Evolutionary conservation across 768 basidiomycete species (phyloP), one percentile per base, ranked within the genome.

Genomic region (Boletus subcaerulescens): DNA sequence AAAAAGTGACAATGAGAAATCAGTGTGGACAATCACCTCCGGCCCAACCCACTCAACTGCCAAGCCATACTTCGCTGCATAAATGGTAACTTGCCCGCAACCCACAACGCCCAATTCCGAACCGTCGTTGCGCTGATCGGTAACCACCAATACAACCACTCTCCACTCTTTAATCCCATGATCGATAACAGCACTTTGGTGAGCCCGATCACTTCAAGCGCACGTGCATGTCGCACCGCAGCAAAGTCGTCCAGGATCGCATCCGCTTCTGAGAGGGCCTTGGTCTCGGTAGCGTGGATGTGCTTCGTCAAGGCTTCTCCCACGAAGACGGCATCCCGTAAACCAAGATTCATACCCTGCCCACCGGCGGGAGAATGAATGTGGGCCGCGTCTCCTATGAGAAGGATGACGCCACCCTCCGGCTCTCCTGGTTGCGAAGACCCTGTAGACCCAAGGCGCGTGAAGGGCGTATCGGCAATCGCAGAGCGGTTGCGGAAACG

Each of bases 311-410:
- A 61, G 0, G 65, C 72, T 15, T 76, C 72, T 5, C 75, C 80
- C 12, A 83, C 68, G 45, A 72, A 69, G 17, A 81, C 58, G 1
- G 77, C 80, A 52, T 83, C 82, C 11, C 82, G 75, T 18, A 84
- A 62, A 11, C 81, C 81, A 24, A 83, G 74, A 55, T 82, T 82
- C 81, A 84, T 80, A 8, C 82, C 82, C 57, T 83, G 82, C 1
- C 82, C 82, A 4, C 82, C 81, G 3, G 74, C 72, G 5, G 82
- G 81, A 2, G 82, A 78, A 51, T 82, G 82, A 47, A 81, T 76
- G 20, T 79, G 73, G 18, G 81, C 82, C 0, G 81, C 80, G 59
- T 80, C 78, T 1, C 77, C 78, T 2, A 77, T 45, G 45, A 80
- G 62, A 32, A 71, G 15, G 41, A 71, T 51, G 0, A 20, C 61